Evolutionary conservation across 2,329 filamentous ascomycete genomes (phyloP).

Genomic region (Knoxdaviesia capensis): DNA sequence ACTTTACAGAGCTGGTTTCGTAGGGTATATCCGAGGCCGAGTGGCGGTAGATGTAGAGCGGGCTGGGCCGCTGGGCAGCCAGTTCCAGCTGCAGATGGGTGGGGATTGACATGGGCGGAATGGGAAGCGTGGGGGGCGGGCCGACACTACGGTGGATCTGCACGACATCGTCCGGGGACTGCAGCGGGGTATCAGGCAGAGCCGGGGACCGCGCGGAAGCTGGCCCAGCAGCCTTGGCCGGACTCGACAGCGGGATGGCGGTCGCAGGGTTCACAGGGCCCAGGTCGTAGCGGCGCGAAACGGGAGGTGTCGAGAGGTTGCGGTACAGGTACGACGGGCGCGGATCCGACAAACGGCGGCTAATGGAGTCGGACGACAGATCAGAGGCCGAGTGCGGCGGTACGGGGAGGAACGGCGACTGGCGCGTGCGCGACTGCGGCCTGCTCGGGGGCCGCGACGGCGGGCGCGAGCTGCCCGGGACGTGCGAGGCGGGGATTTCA

Average conservation of each 20-base stretch:
- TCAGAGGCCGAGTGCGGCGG: neutral
- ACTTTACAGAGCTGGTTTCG: constrained; percentile 80
- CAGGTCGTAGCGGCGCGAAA: constrained; percentile 12
- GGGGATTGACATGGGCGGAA: constrained; percentile 46
- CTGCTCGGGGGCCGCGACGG: constrained; percentile 14
- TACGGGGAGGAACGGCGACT: neutral
- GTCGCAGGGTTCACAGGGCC: constrained; percentile 20
- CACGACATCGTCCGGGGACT: constrained; percentile 17
- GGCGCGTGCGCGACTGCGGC: constrained; percentile 6
- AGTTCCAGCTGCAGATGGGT: constrained; percentile 46
- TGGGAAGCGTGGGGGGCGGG: constrained; percentile 32
- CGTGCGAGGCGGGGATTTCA: too few relatives aligned
- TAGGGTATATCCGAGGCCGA: constrained; percentile 46
- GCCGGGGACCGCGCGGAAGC: constrained; percentile 4
- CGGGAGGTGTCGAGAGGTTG: constrained; percentile 33
- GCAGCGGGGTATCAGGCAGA: constrained; percentile 12
- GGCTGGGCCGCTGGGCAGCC: constrained; percentile 39
- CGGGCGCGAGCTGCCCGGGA: constrained; percentile 2
- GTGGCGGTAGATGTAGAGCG: constrained; percentile 44
- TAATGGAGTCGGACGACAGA: neutral
- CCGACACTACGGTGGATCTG: neutral
- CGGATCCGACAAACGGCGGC: neutral
- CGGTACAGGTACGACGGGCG: constrained; percentile 5
- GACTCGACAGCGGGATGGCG: constrained; percentile 5
- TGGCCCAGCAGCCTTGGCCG: constrained; percentile 1